Percentiles rank a stretch among this genome's conserved stretches.
These are phyloP conservation scores for Zygnema cylindricum DNA, from an alignment of 139 green algal genomes.

Conservation along the genomic window DNA sequence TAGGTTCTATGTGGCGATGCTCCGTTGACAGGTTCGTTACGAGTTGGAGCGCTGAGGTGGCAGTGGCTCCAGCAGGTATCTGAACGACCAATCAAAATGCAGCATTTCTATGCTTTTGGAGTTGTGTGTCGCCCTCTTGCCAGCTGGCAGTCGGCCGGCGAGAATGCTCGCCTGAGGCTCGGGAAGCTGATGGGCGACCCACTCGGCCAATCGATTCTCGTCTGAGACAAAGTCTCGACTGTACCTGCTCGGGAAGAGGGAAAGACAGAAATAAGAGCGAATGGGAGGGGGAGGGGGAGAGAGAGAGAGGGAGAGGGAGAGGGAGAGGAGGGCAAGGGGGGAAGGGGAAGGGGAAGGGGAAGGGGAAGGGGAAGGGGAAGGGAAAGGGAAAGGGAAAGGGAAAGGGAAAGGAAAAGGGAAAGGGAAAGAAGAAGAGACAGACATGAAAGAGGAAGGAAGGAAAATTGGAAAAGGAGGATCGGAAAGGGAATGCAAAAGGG, in stretches of 20 bases:
- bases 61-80: conserved; percentile 41
- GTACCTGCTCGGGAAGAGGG: conserved; percentile 15
- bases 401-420: not conserved
- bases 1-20: too few species aligned
- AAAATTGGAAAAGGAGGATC: not conserved
- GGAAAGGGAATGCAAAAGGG: not conserved
- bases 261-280: not conserved
- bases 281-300: not conserved
- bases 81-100: conserved; percentile 42
- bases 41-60: too few species aligned
- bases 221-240: conserved; percentile 28
- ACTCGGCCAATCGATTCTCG: conserved; percentile 19
- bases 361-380: not conserved
- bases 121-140: not conserved
- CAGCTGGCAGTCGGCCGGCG: not conserved
- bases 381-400: not conserved
- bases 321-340: not conserved
- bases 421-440: not conserved
- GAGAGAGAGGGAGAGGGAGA: not conserved
- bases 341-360: not conserved
- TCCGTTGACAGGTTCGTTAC: too few species aligned
- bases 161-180: conserved; percentile 1
- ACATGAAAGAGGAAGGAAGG: not conserved
- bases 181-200: conserved; percentile 33
- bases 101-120: conserved; percentile 7